These are phyloP conservation scores for Trichoderma sp. DNA, from an alignment of 2,329 filamentous ascomycete genomes.

Conservation along the genomic window DNA sequence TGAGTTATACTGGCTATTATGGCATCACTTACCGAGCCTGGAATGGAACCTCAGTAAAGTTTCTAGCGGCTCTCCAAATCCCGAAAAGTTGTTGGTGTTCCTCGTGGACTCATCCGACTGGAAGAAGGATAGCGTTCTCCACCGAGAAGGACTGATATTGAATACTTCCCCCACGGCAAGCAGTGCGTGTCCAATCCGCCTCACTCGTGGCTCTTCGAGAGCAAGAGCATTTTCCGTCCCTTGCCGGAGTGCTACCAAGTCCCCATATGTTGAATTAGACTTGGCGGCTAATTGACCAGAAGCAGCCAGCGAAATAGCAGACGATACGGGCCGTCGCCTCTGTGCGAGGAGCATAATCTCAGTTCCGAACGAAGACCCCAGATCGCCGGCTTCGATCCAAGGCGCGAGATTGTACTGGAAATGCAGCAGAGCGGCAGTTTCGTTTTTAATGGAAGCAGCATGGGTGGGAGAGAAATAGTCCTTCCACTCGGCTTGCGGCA, in stretches of 20 bases:
- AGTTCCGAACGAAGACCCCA: slow-evolving; percentile 28
- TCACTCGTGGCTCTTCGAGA: slow-evolving; percentile 17
- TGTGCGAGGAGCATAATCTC: slow-evolving; percentile 32
- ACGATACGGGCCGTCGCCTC: slow-evolving; percentile 11
- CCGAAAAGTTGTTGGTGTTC: neutral
- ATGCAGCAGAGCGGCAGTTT: slow-evolving; percentile 30
- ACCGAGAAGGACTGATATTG: slow-evolving; percentile 18
- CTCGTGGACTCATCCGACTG: neutral
- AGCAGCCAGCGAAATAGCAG: slow-evolving; percentile 27
- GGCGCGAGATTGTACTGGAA: slow-evolving; percentile 34
- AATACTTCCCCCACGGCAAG: slow-evolving; percentile 23
- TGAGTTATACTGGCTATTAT: neutral
- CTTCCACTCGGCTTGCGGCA: slow-evolving; percentile 30
- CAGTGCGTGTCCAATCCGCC: slow-evolving; percentile 21
- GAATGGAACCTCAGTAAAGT: slow-evolving; percentile 29
- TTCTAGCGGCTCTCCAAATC: slow-evolving; percentile 29
- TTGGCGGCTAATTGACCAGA: slow-evolving; percentile 20
- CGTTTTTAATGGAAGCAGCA: slow-evolving; percentile 16
- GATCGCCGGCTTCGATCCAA: slow-evolving; percentile 33
- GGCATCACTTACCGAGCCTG: slow-evolving; percentile 30
- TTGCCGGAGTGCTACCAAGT: neutral
- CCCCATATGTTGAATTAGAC: neutral
- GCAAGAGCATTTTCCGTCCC: neutral
- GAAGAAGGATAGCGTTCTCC: slow-evolving; percentile 23
- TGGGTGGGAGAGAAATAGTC: slow-evolving; percentile 31